A percentile compares a stretch with the other conserved stretches of the same genome.
phyloP scores from a whole-genome alignment of 306 rosid species.

The Dicorynia guianensis region DNA sequence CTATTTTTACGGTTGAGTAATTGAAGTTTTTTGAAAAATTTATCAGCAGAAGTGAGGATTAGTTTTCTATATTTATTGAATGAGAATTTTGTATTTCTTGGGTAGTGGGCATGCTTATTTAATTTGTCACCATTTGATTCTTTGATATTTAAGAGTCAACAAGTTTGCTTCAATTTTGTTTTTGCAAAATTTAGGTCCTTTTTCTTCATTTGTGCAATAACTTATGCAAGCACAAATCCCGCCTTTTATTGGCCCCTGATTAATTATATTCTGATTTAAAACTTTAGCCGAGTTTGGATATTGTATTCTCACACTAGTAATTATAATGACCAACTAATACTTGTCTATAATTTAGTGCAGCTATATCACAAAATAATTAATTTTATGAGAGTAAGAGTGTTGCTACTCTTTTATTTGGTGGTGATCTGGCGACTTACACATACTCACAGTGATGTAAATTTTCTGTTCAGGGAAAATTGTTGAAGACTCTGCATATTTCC shows the following conservation, averaged over 20 bases:
- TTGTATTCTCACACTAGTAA: slow-evolving; percentile 21
- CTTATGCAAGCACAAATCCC: neutral
- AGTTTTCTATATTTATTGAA: neutral
- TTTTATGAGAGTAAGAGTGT: slow-evolving; percentile 14
- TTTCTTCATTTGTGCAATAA: neutral
- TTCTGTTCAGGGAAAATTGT: slow-evolving; percentile 78
- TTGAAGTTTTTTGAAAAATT: neutral
- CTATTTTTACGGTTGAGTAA: neutral
- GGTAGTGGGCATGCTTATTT: neutral
- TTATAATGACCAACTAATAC: slow-evolving; percentile 1
- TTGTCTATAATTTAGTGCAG: slow-evolving; percentile 6
- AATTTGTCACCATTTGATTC: neutral
- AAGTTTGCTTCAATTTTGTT: slow-evolving; percentile 7
- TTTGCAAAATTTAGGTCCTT: neutral
- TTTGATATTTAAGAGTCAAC: slow-evolving; percentile 20
- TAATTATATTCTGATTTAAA: neutral
- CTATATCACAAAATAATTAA: neutral
- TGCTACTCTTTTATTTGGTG: slow-evolving; percentile 31
- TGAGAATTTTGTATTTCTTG: neutral
- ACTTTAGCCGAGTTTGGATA: neutral
- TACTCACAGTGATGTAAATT: slow-evolving; percentile 29
- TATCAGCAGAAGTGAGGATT: neutral
- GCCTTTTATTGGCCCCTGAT: neutral
- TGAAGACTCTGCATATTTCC: slow-evolving; percentile 70
- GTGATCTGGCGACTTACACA: slow-evolving; percentile 29